These are phyloP conservation scores for Aspergillus fumigatus DNA, from an alignment of 2,329 filamentous ascomycete species.

Conservation along the genomic window DNA sequence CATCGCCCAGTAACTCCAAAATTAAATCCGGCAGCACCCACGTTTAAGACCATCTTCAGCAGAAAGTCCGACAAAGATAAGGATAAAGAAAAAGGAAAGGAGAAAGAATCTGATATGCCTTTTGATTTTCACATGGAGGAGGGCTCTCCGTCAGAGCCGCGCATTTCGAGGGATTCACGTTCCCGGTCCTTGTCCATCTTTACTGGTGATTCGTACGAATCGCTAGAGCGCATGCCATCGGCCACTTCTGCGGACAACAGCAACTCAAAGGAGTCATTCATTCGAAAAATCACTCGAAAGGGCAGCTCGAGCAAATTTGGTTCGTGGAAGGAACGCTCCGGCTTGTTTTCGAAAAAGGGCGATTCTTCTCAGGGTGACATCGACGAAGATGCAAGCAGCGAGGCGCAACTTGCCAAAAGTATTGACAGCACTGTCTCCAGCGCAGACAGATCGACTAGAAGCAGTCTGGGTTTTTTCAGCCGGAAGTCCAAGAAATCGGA, in stretches of 20 bases:
- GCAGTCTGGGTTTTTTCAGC: constrained; percentile 45
- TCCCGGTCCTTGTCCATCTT: constrained; percentile 42
- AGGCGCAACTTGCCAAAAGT: constrained; percentile 41
- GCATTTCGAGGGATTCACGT: constrained; percentile 38
- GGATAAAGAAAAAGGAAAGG: constrained; percentile 35
- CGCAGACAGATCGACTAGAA: constrained; percentile 40
- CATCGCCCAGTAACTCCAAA: constrained; percentile 54
- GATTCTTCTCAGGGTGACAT: constrained; percentile 41
- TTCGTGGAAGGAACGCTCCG: constrained; percentile 48
- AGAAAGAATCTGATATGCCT: constrained; percentile 26
- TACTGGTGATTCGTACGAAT: constrained; percentile 45
- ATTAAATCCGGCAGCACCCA: constrained; percentile 84
- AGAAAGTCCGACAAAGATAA: constrained; percentile 44
- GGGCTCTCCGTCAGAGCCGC: constrained; percentile 41
- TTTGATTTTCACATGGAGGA: constrained; percentile 34
- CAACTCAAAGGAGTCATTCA: constrained; percentile 46
- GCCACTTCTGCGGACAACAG: constrained; percentile 38
- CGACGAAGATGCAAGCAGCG: constrained; percentile 39
- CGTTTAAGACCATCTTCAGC: constrained; percentile 71
- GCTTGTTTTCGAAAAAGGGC: constrained; percentile 44
- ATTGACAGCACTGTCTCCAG: constrained; percentile 40
- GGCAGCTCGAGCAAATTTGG: constrained; percentile 49
- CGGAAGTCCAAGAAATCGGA: constrained; percentile 44
- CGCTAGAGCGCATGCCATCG: constrained; percentile 44
- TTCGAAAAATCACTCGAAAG: constrained; percentile 49